Percentiles rank a stretch among this genome's conserved stretches.
Evolutionary conservation across 2,329 filamentous ascomycete genomes (phyloP).

Genomic region (Helicocarpus griseus): DNA sequence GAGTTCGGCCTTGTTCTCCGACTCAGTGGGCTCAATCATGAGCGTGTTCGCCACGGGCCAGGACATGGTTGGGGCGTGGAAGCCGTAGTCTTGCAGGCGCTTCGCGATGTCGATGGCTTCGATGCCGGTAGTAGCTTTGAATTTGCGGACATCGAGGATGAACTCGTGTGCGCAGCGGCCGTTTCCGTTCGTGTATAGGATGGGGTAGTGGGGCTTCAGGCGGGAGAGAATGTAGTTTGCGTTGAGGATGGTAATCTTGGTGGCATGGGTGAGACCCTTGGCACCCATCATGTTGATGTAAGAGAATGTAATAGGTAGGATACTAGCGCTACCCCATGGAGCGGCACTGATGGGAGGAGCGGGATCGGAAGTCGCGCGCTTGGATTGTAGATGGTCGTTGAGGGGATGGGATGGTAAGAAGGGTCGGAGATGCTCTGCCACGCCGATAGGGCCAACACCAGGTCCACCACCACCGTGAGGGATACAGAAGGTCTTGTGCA

Average conservation of each 20-base stretch:
- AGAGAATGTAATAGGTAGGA: slow-evolving; percentile 87
- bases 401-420: slow-evolving; percentile 66
- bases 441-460: slow-evolving; percentile 87
- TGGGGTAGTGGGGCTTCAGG: slow-evolving; percentile 74
- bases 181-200: slow-evolving; percentile 86
- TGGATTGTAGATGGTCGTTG: slow-evolving; percentile 37
- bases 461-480: slow-evolving; percentile 91
- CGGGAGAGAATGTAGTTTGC: slow-evolving; percentile 93
- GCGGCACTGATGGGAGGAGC: slow-evolving; percentile 67
- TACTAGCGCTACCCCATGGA: slow-evolving; percentile 78
- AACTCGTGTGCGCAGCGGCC: slow-evolving; percentile 94
- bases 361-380: slow-evolving; percentile 35
- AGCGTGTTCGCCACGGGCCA: slow-evolving; percentile 92
- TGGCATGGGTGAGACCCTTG: slow-evolving; percentile 74
- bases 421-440: slow-evolving; percentile 67
- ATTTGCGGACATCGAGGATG: slow-evolving; percentile 79
- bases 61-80: slow-evolving; percentile 95
- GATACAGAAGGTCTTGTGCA: slow-evolving; percentile 99
- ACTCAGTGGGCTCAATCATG: slow-evolving; percentile 97
- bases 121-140: slow-evolving; percentile 71
- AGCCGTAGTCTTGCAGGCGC: slow-evolving; percentile 92
- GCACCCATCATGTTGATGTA: slow-evolving; percentile 92
- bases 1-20: slow-evolving; percentile 82
- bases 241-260: slow-evolving; percentile 86
- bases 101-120: slow-evolving; percentile 95